Evolutionary conservation across 148 eudicot species (phyloP).

Genomic region (Polygonum aviculare): DNA sequence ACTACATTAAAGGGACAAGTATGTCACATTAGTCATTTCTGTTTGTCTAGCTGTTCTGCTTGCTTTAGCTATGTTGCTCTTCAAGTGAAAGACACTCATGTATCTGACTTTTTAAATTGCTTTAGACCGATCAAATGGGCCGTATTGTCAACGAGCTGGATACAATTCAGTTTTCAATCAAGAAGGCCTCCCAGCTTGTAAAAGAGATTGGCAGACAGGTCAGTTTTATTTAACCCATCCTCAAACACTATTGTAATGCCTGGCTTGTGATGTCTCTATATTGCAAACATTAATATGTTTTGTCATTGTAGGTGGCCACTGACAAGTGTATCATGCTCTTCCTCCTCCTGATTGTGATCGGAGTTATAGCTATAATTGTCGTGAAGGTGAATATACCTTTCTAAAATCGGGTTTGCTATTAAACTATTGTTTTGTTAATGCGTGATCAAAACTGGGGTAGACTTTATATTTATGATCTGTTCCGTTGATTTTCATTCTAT

Average conservation of each 20-base stretch:
- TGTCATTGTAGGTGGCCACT: constrained; percentile 78
- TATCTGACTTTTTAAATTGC: constrained; percentile 5
- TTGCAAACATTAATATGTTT: not conserved
- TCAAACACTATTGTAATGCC: not conserved
- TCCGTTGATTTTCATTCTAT: not conserved
- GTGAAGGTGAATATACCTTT: constrained; percentile 57
- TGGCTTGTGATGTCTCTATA: constrained; percentile 1
- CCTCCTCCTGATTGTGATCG: constrained; percentile 81
- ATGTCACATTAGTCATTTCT: constrained; percentile 6
- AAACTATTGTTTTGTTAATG: not conserved
- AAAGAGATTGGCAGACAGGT: constrained; percentile 99
- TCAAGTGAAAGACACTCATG: constrained; percentile 15
- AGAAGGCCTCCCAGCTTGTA: constrained; percentile 94
- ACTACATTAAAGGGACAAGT: constrained; percentile 79
- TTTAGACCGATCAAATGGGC: constrained; percentile 97
- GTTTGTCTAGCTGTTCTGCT: not conserved
- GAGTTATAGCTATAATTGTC: constrained; percentile 85
- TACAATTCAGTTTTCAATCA: constrained; percentile 88
- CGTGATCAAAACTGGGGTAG: not conserved
- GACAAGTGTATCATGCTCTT: constrained; percentile 97
- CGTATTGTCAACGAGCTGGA: constrained; percentile 91
- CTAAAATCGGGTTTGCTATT: not conserved
- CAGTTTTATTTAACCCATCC: constrained; percentile 10
- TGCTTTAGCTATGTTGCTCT: not conserved
- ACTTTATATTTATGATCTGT: not conserved